Evolutionary conservation across 495 filamentous ascomycete genomes (phyloP).

Genomic region (Penicillium chermesinum): DNA sequence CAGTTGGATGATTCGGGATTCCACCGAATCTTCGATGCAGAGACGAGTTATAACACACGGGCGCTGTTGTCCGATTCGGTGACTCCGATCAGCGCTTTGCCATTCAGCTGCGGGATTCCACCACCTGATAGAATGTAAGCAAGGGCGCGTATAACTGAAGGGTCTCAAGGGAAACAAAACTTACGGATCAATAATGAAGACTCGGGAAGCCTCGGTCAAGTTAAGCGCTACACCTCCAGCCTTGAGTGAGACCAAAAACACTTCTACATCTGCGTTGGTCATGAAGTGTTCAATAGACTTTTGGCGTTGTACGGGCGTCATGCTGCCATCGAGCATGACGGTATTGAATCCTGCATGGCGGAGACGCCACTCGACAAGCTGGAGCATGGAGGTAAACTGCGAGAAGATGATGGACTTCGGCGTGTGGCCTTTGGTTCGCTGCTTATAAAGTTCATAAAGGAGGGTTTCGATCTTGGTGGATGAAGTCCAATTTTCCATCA

Average conservation of each 20-base stretch:
- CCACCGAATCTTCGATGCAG: slow-evolving; percentile 92
- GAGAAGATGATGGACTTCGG: slow-evolving; percentile 81
- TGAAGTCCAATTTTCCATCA: slow-evolving; percentile 95
- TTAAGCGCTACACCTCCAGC: slow-evolving; percentile 95
- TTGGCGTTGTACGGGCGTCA: slow-evolving; percentile 89
- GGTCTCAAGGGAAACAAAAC: slow-evolving; percentile 25
- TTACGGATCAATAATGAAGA: slow-evolving; percentile 94
- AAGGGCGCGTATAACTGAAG: background rate
- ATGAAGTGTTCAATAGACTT: slow-evolving; percentile 93
- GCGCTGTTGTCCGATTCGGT: slow-evolving; percentile 91
- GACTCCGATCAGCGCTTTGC: slow-evolving; percentile 94
- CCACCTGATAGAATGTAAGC: slow-evolving; percentile 54
- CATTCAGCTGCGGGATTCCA: slow-evolving; percentile 98
- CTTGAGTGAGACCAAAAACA: slow-evolving; percentile 91
- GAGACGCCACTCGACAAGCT: slow-evolving; percentile 89
- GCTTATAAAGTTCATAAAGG: slow-evolving; percentile 83
- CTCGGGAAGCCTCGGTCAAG: slow-evolving; percentile 84
- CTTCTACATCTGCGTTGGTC: slow-evolving; percentile 86
- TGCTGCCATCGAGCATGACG: slow-evolving; percentile 93
- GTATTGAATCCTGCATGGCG: slow-evolving; percentile 93
- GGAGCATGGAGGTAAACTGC: slow-evolving; percentile 68
- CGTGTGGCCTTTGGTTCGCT: slow-evolving; percentile 83
- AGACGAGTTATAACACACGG: slow-evolving; percentile 92
- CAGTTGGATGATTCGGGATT: slow-evolving; percentile 86
- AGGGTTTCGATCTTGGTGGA: slow-evolving; percentile 97